Conservation (phyloP, 768 basidiomycete species). For the Lyophyllum shimeji region DNA sequence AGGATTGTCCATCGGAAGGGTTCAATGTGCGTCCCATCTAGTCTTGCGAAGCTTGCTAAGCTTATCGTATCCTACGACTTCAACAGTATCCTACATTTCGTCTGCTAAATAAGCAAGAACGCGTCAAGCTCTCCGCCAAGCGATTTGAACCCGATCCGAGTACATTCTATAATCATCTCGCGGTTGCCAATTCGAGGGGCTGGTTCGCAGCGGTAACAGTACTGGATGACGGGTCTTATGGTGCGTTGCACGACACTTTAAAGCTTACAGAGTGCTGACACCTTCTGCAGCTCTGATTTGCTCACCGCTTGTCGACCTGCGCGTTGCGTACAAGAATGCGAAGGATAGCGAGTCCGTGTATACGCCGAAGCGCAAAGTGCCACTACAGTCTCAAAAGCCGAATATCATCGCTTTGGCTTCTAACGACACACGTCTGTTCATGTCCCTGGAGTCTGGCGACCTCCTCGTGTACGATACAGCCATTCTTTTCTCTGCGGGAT, state of each 20-base stretch:
- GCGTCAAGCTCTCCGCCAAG: constrained; percentile 59
- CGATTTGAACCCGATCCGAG: constrained; percentile 45
- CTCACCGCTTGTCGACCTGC: constrained; percentile 63
- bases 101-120: constrained; percentile 59
- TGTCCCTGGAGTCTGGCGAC: constrained; percentile 59
- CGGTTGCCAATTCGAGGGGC: constrained; percentile 56
- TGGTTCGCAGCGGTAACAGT: constrained; percentile 68
- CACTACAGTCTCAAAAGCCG: constrained; percentile 44
- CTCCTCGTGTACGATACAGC: constrained; percentile 61
- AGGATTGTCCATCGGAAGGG: constrained; percentile 39
- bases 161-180: constrained; percentile 49
- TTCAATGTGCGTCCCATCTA: constrained; percentile 38
- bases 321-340: constrained; percentile 45
- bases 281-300: constrained; percentile 51
- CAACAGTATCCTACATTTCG: constrained; percentile 48
- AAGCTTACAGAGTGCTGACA: background rate
- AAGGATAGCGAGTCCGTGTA: constrained; percentile 42
- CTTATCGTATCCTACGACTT: constrained; percentile 4
- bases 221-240: constrained; percentile 33
- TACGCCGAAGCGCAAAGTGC: constrained; percentile 50
- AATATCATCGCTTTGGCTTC: constrained; percentile 55
- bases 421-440: constrained; percentile 58
- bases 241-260: constrained; percentile 27
- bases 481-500: constrained; percentile 45
- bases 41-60: background rate